These are phyloP conservation scores for Daldinia eschscholtzii DNA, from an alignment of 2,329 filamentous ascomycete species.

Conservation along the genomic window DNA sequence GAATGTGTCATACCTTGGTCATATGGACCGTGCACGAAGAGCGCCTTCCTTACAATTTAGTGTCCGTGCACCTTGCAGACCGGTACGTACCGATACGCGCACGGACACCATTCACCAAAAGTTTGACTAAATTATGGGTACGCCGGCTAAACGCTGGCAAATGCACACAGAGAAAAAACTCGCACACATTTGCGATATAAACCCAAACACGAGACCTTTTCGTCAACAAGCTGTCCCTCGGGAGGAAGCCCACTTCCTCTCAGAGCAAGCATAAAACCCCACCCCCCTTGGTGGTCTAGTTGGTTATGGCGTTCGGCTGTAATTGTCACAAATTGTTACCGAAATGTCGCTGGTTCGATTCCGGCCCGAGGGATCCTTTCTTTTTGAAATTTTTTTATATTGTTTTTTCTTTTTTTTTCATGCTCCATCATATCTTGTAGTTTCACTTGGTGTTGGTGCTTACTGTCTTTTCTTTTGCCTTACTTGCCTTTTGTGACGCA, in stretches of 20 bases:
- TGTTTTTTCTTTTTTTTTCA: not conserved
- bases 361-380: conserved; percentile 42
- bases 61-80: not conserved
- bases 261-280: conserved; percentile 16
- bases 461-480: not conserved
- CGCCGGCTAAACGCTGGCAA: not conserved
- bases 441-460: not conserved
- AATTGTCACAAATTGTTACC: conserved; percentile 39
- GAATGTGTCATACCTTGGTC: too few species aligned
- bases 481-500: too few species aligned
- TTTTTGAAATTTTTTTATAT: conserved; percentile 11
- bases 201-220: not conserved
- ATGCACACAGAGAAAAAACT: not conserved
- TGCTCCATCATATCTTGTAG: too few species aligned
- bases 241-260: conserved; percentile 29
- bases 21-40: not conserved
- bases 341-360: conserved; percentile 46
- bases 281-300: conserved; percentile 42
- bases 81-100: not conserved
- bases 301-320: conserved; percentile 46
- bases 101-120: not conserved
- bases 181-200: not conserved
- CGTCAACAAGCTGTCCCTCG: conserved; percentile 28
- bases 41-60: not conserved
- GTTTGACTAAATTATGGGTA: too few species aligned